Base-by-base conservation (phyloP, 2,329 filamentous ascomycete genomes). In the Pseudogymnoascus pannorum region DNA sequence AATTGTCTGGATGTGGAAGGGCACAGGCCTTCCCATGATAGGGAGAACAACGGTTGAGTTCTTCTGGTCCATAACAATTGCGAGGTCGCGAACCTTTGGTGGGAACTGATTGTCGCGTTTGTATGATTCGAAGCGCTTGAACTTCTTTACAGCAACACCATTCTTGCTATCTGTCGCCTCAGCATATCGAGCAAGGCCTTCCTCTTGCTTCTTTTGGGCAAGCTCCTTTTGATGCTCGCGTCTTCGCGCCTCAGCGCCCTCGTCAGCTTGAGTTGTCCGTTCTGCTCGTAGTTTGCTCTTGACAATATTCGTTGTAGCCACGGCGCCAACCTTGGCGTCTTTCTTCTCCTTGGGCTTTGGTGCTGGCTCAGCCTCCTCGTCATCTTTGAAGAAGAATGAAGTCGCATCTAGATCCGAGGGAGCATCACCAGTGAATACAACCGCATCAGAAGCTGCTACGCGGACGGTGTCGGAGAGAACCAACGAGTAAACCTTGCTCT, bases 121-220 rank as follows among this genome's bases (percentile, higher is more conserved):
- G 79, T 99, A 99, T 0, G 94, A 99, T 75, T 99, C 94, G 72
- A 97, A 99, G 61, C 92, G 90, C 79, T 97, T 97, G 81, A 99
- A 97, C 77, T 93, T 96, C 81, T 97, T 97, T 73, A 95, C 88
- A 67, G 94, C 88, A n/a, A 87, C 87, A 33, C 93, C 94, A 70
- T 96, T 94, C 66, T 93, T 81, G 62, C 88, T 91, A 62, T 87
- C 88, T 0, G 89, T 92, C 0, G 90, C 89, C 70, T 96, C 91
- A 42, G 91, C 86, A 72, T 95, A 99, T 65, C 91, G 84, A 16
- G 87, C 88, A 22, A 96, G 76, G 59, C 94, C 94, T 69, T 96
- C 89, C 68, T 87, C 87, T 69, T 96, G 92, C 77, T 97, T 97
- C 79, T 93, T 96, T 14, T 79, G 70, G 5, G 92, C 89, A 16